phyloP scores from a whole-genome alignment of 78 protist genomes.

The Thecamonas trahens region DNA sequence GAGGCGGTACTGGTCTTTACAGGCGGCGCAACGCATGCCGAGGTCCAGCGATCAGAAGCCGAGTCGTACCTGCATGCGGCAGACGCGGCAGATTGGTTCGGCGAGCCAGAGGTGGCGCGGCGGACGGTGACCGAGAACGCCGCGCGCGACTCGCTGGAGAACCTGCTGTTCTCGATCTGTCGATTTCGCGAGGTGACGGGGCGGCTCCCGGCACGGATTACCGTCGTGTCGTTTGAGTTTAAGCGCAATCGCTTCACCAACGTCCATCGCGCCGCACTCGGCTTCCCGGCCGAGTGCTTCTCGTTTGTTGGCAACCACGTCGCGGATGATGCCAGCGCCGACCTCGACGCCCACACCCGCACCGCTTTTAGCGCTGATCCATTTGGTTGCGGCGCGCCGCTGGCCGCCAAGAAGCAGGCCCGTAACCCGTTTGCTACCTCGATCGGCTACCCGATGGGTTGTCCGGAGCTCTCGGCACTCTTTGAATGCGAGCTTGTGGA shows the following conservation, averaged over 20 bases:
- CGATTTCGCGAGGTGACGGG: conserved; percentile 13
- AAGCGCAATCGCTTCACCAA: conserved; percentile 6
- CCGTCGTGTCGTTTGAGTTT: conserved; percentile 12
- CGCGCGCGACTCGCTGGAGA: conserved; percentile 27
- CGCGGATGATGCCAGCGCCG: too few species aligned
- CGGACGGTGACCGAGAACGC: neutral
- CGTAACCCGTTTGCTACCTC: too few species aligned
- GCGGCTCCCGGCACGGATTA: neutral
- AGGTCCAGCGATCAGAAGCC: conserved; percentile 22
- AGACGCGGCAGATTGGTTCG: neutral
- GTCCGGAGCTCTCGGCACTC: too few species aligned
- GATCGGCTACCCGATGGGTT: too few species aligned
- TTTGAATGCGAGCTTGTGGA: too few species aligned
- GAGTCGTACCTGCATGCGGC: conserved; percentile 13
- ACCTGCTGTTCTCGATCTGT: conserved; percentile 10
- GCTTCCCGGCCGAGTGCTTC: conserved; percentile 3
- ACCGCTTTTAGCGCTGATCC: too few species aligned
- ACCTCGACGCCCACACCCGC: too few species aligned
- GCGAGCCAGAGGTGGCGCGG: neutral
- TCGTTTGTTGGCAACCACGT: neutral
- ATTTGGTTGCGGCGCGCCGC: too few species aligned
- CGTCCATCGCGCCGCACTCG: conserved; percentile 20
- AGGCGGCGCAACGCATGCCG: conserved; percentile 18
- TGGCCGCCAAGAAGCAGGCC: too few species aligned
- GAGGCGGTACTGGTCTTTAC: conserved; percentile 6